Base-by-base conservation (phyloP, 2,329 filamentous ascomycete species). In the Phyllosticta ampelicida region DNA sequence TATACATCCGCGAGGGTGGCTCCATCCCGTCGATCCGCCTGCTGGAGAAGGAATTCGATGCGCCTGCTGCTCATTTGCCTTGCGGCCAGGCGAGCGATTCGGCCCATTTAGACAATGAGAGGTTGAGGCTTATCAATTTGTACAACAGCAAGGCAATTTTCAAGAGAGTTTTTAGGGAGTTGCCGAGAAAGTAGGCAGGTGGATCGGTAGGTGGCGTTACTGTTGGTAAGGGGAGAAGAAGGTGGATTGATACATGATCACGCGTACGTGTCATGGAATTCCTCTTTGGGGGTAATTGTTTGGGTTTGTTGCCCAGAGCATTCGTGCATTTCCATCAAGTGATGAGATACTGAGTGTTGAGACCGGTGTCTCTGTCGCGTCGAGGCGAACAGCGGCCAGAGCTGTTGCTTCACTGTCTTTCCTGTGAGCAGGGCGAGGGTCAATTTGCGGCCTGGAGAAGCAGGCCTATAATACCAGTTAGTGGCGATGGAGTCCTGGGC, bases 1-100 rank as follows among this genome's bases (percentile, higher is more conserved):
- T 99, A 3, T 97, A 95, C 70, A 99, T 99, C 64, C 83, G 94
- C 9, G 94, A 99, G 73, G 94, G 94, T 11, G 94, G 94, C 5
- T 95, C 88, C 0, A 99, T 99, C 64, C 94, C 94, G 0, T 89
- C 89, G 0, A 97, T 97, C 59, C 79, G 94, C 5, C 97, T 97
- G 68, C 70, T 97, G 44, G 92, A 97, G 71, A 96, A 96, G 74
- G 90, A 95, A 66, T 96, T 97, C 68, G 80, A 81, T 2, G 94
- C 94, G 0, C 90, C 91, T 0, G 92, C 94, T 0, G 92, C 92
- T 0, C 91, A 97, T 71, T 74, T 99, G 30, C 95, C 94, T 0
- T 96, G 91, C 67, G 95, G 95, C 0, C 91, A 96, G 73, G 90
- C 92, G 11, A 96, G 89, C 65, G 94, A 99, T 68, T 86, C 86